A percentile compares a stretch with the other conserved stretches of the same genome.
These are phyloP conservation scores for Daedaleopsis nitida DNA, from an alignment of 768 basidiomycete genomes.

Conservation along the genomic window DNA sequence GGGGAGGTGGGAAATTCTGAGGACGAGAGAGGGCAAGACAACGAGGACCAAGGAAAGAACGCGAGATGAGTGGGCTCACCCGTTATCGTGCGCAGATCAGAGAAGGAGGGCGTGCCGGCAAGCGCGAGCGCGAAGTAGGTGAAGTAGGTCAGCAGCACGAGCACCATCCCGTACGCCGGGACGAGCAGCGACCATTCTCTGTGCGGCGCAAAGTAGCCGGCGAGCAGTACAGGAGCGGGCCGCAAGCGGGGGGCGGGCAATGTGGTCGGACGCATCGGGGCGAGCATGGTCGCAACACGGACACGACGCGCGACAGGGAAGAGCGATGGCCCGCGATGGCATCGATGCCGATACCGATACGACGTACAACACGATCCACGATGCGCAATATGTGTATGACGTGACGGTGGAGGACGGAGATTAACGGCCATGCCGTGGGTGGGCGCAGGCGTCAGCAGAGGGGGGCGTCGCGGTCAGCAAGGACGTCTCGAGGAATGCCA, in stretches of 20 bases:
- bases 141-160: constrained; percentile 75
- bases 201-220: constrained; percentile 2
- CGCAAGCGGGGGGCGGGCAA: background rate
- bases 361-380: too few relatives aligned
- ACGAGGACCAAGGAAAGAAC: background rate
- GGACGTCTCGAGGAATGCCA: background rate
- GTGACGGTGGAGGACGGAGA: constrained; percentile 8
- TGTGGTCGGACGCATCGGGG: background rate
- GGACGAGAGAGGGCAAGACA: background rate
- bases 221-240: background rate
- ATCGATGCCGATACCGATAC: background rate
- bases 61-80: constrained; percentile 43
- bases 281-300: too few relatives aligned
- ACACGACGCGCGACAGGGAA: too few relatives aligned
- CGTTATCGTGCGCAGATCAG: constrained; percentile 64
- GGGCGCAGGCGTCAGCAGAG: constrained; percentile 2
- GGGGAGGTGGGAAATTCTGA: background rate
- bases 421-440: constrained; percentile 12
- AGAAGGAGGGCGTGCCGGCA: constrained; percentile 67
- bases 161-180: constrained; percentile 74
- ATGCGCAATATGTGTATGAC: background rate
- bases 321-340: too few relatives aligned
- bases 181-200: constrained; percentile 88
- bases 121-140: constrained; percentile 78
- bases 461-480: background rate